phyloP scores from a whole-genome alignment of 176 grass and related monocot species.

The Cocos nucifera region DNA sequence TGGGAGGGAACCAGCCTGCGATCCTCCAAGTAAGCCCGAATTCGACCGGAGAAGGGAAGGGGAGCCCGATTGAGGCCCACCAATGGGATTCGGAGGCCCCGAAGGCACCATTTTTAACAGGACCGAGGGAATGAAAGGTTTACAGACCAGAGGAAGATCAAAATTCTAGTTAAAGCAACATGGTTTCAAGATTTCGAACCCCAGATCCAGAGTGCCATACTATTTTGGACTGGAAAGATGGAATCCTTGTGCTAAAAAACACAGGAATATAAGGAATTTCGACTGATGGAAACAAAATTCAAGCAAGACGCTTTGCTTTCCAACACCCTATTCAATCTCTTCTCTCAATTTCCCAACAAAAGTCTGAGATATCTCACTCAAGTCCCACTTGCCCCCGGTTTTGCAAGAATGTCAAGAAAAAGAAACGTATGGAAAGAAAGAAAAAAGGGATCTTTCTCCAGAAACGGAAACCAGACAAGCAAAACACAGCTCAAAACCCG shows the following conservation, averaged over 20 bases:
- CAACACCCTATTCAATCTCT: conserved; percentile 10
- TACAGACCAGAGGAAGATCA: conserved; percentile 5
- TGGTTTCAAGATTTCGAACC: not conserved
- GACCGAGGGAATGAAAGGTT: conserved; percentile 4
- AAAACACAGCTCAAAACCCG: conserved; percentile 2
- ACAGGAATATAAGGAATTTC: conserved; percentile 5
- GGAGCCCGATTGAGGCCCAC: conserved; percentile 48
- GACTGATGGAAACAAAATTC: not conserved
- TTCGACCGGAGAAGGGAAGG: conserved; percentile 64
- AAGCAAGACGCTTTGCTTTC: not conserved
- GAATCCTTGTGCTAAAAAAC: not conserved
- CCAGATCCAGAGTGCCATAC: not conserved
- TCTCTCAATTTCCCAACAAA: conserved; percentile 20
- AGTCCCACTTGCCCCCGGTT: not conserved
- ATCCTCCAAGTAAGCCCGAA: conserved; percentile 59
- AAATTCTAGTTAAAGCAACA: conserved; percentile 6
- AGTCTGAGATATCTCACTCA: conserved; percentile 8
- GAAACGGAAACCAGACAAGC: conserved; percentile 18
- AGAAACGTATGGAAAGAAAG: not conserved
- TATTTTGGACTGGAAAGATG: not conserved
- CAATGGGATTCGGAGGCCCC: conserved; percentile 67
- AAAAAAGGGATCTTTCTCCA: conserved; percentile 27
- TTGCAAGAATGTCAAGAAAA: too few species aligned
- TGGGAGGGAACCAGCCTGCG: conserved; percentile 18
- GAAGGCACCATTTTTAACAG: conserved; percentile 69